These are phyloP conservation scores for Trametes villosa DNA, from an alignment of 768 basidiomycete genomes.

Conservation along the genomic window DNA sequence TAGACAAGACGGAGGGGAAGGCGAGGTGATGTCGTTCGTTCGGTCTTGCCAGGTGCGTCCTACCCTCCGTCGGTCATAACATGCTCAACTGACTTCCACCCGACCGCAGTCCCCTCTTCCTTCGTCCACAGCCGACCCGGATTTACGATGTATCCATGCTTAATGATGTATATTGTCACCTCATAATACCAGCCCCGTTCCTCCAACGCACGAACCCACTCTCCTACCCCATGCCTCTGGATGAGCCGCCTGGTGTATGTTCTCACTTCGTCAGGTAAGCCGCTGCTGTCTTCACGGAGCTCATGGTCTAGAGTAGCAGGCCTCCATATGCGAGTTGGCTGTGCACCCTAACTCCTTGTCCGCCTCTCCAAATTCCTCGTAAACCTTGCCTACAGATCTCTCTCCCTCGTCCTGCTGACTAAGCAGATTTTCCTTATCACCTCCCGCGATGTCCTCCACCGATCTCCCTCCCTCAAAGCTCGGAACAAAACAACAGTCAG, in stretches of 20 bases:
- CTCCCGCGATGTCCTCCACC: conserved; percentile 27
- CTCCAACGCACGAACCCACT: background rate
- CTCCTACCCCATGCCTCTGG: background rate
- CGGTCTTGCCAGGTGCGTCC: conserved; percentile 12
- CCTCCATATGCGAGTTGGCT: background rate
- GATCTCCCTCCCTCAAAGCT: conserved; percentile 73
- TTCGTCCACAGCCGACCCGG: conserved; percentile 4
- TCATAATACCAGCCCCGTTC: conserved; percentile 24
- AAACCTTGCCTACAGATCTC: background rate
- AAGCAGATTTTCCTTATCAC: conserved; percentile 25
- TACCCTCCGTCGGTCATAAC: background rate
- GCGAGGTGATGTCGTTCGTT: conserved; percentile 24
- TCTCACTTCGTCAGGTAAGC: too few species aligned
- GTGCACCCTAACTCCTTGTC: background rate
- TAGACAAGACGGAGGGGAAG: conserved; percentile 78
- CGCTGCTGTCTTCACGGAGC: too few species aligned
- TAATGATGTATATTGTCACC: conserved; percentile 25
- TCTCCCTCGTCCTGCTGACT: conserved; percentile 26
- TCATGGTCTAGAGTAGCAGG: background rate
- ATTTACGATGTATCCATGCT: conserved; percentile 24
- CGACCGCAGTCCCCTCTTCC: background rate
- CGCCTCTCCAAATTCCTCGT: background rate
- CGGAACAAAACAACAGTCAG: conserved; percentile 81
- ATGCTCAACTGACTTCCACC: background rate
- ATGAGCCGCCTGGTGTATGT: too few species aligned